Base-by-base conservation (phyloP, 164 flowering plant genomes). In the Piper longum region DNA sequence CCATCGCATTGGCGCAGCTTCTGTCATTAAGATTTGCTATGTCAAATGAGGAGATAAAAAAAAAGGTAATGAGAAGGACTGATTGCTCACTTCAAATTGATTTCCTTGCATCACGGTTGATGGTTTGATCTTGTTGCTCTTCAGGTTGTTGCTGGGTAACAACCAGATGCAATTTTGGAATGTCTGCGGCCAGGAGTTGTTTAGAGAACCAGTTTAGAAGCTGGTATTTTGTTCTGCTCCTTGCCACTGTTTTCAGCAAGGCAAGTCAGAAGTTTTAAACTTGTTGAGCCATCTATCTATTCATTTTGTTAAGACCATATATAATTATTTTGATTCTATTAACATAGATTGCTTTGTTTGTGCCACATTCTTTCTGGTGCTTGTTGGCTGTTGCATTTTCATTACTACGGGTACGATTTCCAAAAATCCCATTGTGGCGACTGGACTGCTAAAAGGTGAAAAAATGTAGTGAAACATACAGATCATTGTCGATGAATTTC, bases 11-110 rank as follows among this genome's bases (percentile, higher is more conserved):
- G 79, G 81, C 4, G 77, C 64, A 43, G 75, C 81, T 7, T 78
- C 81, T 0, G 79, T 78, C 43, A 78, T 78, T 43, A 78, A 78
- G 75, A 78, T 78, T 56, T 78, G 81, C 72, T 1, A 69, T 57
- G 81, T 78, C 55, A 78, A 78, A 70, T 78, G 60, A 73, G 12
- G 36, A 2, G 36, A 26, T 56, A 7, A 56, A 17, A 4, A 17
- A 4, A 16, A 56, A n/a, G 39, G 59, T 26, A 56, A 7, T 56
- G 4, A 1, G 39, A 26, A 26, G 56, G 36, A 36, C 41, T 11
- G 26, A 48, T 48, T 14, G 14, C 52, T 6, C 14, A 3, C 52
- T 48, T n/a, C n/a, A n/a, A n/a, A n/a, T n/a, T n/a, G n/a, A n/a
- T n/a, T 48, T 48, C 14, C 3, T 48, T 48, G 9, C 9, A 48